These are phyloP conservation scores for Gossypioides kirkii DNA, from an alignment of 345 rosid species.

Conservation along the genomic window DNA sequence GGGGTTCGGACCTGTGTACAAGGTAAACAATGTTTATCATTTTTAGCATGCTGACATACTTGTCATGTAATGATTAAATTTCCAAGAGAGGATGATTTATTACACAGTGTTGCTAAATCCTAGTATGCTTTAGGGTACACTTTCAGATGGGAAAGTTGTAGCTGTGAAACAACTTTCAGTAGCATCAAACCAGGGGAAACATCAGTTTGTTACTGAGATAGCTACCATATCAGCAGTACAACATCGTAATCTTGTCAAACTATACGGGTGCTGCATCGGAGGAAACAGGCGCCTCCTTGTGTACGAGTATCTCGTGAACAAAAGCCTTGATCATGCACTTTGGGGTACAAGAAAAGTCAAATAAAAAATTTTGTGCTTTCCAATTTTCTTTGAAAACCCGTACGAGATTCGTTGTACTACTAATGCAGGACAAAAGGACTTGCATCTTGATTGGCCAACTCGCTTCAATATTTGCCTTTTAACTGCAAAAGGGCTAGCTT, in stretches of 20 bases:
- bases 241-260: conserved; percentile 64
- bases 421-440: conserved; percentile 24
- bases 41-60: neutral
- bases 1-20: conserved; percentile 38
- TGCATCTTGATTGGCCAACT: conserved; percentile 40
- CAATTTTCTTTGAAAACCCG: neutral
- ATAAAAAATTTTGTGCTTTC: neutral
- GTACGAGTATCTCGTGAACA: conserved; percentile 69
- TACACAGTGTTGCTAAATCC: neutral
- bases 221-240: conserved; percentile 46
- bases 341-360: conserved; percentile 34
- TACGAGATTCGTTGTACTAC: neutral
- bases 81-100: neutral
- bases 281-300: conserved; percentile 57
- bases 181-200: conserved; percentile 38
- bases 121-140: conserved; percentile 22
- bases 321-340: conserved; percentile 69
- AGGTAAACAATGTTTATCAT: conserved; percentile 16
- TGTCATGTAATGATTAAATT: neutral
- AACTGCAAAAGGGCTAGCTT: conserved; percentile 44
- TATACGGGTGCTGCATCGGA: conserved; percentile 67
- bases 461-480: conserved; percentile 43
- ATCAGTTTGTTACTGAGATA: conserved; percentile 33
- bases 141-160: conserved; percentile 32
- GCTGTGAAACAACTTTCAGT: conserved; percentile 39